Evolutionary conservation across 2,329 filamentous ascomycete genomes (phyloP).

Genomic region (Calonectria montana): DNA sequence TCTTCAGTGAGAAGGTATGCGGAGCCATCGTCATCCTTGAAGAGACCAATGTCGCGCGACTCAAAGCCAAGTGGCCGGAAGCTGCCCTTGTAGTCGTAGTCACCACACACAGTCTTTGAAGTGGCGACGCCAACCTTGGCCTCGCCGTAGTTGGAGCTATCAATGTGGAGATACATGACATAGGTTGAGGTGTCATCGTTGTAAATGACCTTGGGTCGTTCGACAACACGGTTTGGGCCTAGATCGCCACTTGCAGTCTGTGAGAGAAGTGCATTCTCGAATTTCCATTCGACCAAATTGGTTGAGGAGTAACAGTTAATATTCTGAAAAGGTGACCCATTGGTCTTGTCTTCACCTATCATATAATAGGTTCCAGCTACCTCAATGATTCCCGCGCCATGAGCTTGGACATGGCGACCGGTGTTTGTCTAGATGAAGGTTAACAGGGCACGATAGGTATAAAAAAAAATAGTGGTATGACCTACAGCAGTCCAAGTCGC

Average conservation of each 20-base stretch:
- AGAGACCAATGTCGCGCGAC: constrained; percentile 70
- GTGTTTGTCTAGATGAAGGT: constrained; percentile 49
- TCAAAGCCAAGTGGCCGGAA: constrained; percentile 48
- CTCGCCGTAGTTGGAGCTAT: constrained; percentile 69
- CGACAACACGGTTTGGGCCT: constrained; percentile 71
- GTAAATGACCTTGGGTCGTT: constrained; percentile 76
- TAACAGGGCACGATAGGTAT: neutral
- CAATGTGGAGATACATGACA: constrained; percentile 78
- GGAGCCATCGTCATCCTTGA: constrained; percentile 70
- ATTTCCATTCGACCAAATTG: constrained; percentile 73
- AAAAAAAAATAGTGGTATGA: neutral
- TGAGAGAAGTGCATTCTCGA: constrained; percentile 68
- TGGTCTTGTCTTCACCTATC: constrained; percentile 76
- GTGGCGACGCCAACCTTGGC: constrained; percentile 74
- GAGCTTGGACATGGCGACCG: constrained; percentile 72
- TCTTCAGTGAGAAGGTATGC: constrained; percentile 74
- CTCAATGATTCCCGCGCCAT: constrained; percentile 71
- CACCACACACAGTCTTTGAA: constrained; percentile 68
- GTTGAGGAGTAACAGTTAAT: constrained; percentile 75
- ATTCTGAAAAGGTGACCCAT: constrained; percentile 70
- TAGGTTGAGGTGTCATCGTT: constrained; percentile 73
- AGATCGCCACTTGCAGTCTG: constrained; percentile 63
- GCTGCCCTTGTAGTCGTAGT: constrained; percentile 57
- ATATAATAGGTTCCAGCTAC: constrained; percentile 71
- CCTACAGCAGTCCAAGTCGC: constrained; percentile 59